Evolutionary conservation across 2,329 filamentous ascomycete genomes (phyloP), one percentile per base, ranked within the genome.

Genomic region (Neurospora sp.): DNA sequence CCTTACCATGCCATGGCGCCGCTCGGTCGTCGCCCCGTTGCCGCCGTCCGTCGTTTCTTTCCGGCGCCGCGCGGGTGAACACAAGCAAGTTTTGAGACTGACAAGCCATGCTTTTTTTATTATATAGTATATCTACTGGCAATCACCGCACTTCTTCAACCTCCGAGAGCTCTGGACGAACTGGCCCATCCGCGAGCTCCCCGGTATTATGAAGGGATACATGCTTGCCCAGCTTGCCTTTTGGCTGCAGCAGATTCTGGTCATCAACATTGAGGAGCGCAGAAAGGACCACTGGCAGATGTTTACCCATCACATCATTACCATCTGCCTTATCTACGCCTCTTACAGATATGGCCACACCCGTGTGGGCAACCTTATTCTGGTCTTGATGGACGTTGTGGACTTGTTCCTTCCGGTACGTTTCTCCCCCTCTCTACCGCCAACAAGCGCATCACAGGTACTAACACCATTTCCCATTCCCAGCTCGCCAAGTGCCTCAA

Each of bases 211-310:
- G 82, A 98, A 98, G 83, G 89, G 87, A 80, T 99, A 99, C 81
- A 92, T 97, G 76, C 85, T 99, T 39, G 90, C 90, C 15, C 94
- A 98, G 79, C 91, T 94, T 81, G 90, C 91, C 33, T 98, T 97
- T 80, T 97, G 93, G 91, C 81, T 97, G 67, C 95, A 98, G 82
- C 94, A 97, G 81, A 91, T 98, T 73, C 84, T 97, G 39, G 93
- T 97, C 70, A 93, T 98, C 79, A 91, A 97, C 81, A 93, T 98
- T 71, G 96, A 99, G 81, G 92, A 96, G 81, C 89, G 91, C 74
- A 88, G 96, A 77, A 98, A 98, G 82, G 96, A 99, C 76, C 91
- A 97, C 81, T 91, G 89, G 83, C 95, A 98, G 81, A 98, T 98
- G 96, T 89, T 98, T 75, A 90, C 89, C 19, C 96, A 98, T 80